Evolutionary conservation across 345 rosid genomes (phyloP).

Genomic region (Camelina sativa): DNA sequence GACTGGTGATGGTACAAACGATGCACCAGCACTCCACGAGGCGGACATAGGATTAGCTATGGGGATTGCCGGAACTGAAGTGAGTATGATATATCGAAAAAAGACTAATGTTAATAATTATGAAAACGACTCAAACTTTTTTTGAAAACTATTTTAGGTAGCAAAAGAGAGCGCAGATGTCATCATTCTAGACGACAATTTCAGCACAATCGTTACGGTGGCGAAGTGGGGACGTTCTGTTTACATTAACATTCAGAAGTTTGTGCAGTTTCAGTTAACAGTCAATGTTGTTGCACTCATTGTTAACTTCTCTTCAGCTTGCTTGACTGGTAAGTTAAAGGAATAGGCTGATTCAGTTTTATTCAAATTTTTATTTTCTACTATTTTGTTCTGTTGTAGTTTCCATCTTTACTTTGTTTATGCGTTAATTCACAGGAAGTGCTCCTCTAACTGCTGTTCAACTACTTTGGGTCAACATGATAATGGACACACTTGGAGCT

Average conservation of each 20-base stretch:
- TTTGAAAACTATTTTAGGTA: constrained; percentile 48
- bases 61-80: constrained; percentile 99
- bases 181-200: constrained; percentile 87
- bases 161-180: constrained; percentile 98
- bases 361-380: not conserved
- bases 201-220: constrained; percentile 90
- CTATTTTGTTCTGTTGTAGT: not conserved
- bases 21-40: constrained; percentile 95
- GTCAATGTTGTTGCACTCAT: constrained; percentile 85
- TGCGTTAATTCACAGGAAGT: constrained; percentile 50
- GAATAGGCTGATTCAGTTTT: not conserved
- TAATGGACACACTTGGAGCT: constrained; percentile 88
- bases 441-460: constrained; percentile 84
- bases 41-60: constrained; percentile 95
- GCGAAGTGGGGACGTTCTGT: constrained; percentile 96
- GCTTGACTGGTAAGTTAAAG: constrained; percentile 66
- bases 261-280: constrained; percentile 93
- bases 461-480: constrained; percentile 85
- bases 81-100: constrained; percentile 23
- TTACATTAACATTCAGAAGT: constrained; percentile 87
- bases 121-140: not conserved
- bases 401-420: not conserved
- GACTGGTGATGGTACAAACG: constrained; percentile 95
- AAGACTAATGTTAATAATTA: not conserved
- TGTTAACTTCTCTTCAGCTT: constrained; percentile 92